Evolutionary conservation across 805 yeast genomes (phyloP).

Genomic region (Sugiyamaella floridensis): DNA sequence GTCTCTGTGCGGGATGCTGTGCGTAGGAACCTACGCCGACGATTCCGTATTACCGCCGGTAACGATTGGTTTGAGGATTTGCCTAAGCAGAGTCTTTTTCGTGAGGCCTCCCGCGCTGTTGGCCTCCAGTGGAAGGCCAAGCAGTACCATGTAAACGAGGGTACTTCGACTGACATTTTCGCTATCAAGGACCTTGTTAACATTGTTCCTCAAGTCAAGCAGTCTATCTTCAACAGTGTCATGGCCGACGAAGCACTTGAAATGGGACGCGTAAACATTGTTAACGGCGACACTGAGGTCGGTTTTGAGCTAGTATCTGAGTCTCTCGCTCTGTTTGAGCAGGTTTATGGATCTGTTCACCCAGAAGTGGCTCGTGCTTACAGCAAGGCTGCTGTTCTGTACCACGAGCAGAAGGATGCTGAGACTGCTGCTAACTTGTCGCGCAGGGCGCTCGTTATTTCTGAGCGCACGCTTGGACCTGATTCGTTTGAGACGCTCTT

Average conservation of each 20-base stretch:
- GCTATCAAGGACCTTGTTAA: constrained; percentile 59
- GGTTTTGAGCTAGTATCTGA: constrained; percentile 65
- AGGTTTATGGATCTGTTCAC: constrained; percentile 75
- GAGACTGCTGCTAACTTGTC: constrained; percentile 57
- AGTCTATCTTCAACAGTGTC: constrained; percentile 56
- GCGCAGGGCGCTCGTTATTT: constrained; percentile 61
- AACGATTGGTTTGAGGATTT: constrained; percentile 41
- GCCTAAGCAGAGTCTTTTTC: constrained; percentile 44
- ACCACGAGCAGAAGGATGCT: constrained; percentile 50
- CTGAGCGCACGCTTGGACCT: constrained; percentile 74
- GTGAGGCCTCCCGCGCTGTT: constrained; percentile 66
- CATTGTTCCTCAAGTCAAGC: constrained; percentile 70
- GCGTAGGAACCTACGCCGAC: constrained; percentile 44
- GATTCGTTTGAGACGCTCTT: constrained; percentile 74
- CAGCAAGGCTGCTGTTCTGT: constrained; percentile 57
- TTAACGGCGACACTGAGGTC: constrained; percentile 33
- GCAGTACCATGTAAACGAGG: constrained; percentile 37
- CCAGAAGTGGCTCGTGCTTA: constrained; percentile 70
- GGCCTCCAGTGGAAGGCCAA: constrained; percentile 80
- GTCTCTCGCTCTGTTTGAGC: constrained; percentile 67
- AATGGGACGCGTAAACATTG: constrained; percentile 29
- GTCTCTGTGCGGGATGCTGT: constrained; percentile 40
- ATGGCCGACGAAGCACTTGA: constrained; percentile 62
- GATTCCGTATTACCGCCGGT: constrained; percentile 59
- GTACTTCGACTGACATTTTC: constrained; percentile 27